Evolutionary conservation across 306 rosid genomes (phyloP), one percentile per base, ranked within the genome.

Genomic region (Cucurbita ficifolia): DNA sequence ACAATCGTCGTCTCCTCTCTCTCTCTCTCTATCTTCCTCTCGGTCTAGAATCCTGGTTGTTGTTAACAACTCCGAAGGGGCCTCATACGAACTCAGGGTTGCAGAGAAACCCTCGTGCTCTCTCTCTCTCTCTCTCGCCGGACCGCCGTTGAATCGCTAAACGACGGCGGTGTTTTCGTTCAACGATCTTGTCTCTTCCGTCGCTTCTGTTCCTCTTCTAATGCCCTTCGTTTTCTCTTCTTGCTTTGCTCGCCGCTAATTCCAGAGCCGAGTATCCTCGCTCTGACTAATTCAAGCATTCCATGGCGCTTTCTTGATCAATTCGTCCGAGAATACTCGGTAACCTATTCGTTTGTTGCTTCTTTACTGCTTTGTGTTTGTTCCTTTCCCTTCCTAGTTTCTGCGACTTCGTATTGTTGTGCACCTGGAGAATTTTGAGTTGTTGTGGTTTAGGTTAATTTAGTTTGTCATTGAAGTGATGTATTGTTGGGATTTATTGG

Each of bases 381-480:
- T 82, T 52, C 14, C 4, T 40, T 65, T 40, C 29, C 35, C 48
- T 38, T 65, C 80, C 82, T 80, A 75, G 72, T 18, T 64, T 68
- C 56, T 46, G 40, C 6, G 56, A 45, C 56, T 68, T 46, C 6
- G 17, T 33, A 14, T 49, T 50, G 40, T 70, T 50, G 5, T 4
- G 19, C 38, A 13, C 46, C 24, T 70, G 29, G 21, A 33, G 11
- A 21, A 29, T 33, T 70, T 50, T 24, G 18, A 70, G 4, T 13
- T 49, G 2, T 50, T 49, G 45, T 70, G 58, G 13, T 50, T 81
- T 89, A 76, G 92, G 88, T 82, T 83, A 82, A 50, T 75, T 71
- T 70, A 87, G 90, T 88, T 92, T 21, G 46, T 40, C 59, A 50
- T 22, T 69, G 73, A 29, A 69, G 43, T 69, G 21, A 22, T 69